Evolutionary conservation across 2,329 filamentous ascomycete species (phyloP), one percentile per base, ranked within the genome.

Genomic region (Metarhizium album): DNA sequence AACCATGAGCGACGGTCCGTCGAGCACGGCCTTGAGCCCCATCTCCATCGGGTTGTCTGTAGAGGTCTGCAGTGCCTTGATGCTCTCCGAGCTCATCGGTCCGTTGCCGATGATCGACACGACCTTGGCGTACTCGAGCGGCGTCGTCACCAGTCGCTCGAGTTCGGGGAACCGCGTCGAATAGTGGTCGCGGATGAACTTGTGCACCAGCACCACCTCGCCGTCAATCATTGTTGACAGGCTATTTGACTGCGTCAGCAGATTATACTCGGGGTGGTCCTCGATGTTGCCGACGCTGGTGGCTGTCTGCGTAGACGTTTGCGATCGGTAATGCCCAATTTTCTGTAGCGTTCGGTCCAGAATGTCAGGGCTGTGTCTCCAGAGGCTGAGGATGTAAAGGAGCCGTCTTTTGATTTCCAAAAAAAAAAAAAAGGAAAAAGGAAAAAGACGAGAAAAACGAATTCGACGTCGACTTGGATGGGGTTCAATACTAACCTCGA

Each of bases 181-280:
- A 71, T 98, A 98, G 69, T 96, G 89, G 62, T 98, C 93, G 62
- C 91, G 82, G 53, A 96, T 89, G 67, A 89, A 94, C 70, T 98
- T 98, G 75, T 98, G 93, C 22, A 97, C 87, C 7, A 93, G 79
- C 33, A 87, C 86, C 45, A 97, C 87, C 67, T 97, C 91, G 63
- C 87, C 88, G 59, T 95, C 90, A 58, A 97, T 96, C 55, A 87
- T 86, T 5, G 91, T 94, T 1, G 93, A 95, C 7, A 95, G 77
- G 23, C 84, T 86, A 64, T 95, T 95, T 16, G 90, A 90, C 64
- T 93, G 84, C 33, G 88, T 94, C 52, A 95, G 72, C 35, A 95
- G 80, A 66, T 88, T 83, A 68, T 95, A 95, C 66, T 95, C 90
- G 48, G 89, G 89, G 60, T 95, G 90, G 62, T 95, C 89, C 68